Percentiles rank a stretch among this genome's conserved stretches.
Conservation (phyloP, 345 rosid genomes). For the Mercurialis annua region DNA sequence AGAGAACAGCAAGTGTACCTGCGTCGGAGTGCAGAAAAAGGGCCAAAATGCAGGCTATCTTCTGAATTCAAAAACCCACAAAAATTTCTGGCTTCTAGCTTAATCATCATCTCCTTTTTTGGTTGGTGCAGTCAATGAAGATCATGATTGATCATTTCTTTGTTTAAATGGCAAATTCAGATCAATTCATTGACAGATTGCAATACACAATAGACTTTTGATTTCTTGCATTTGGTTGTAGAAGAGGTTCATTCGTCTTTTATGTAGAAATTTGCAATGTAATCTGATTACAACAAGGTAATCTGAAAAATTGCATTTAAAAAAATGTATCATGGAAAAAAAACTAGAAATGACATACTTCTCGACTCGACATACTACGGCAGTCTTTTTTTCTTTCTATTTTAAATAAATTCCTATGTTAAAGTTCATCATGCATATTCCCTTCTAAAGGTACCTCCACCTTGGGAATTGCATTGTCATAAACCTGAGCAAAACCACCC, state of each 20-base stretch:
- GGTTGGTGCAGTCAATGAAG: background rate
- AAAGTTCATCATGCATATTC: constrained; percentile 75
- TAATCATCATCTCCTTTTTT: constrained; percentile 19
- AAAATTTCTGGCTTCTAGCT: constrained; percentile 93
- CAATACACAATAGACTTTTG: constrained; percentile 4
- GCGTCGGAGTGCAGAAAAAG: constrained; percentile 78
- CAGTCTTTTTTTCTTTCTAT: background rate
- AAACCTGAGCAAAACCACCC: constrained; percentile 38
- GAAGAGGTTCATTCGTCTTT: background rate
- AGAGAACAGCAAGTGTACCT: constrained; percentile 72
- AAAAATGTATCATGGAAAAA: no score
- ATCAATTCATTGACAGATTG: constrained; percentile 12
- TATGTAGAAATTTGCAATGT: background rate
- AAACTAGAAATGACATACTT: background rate
- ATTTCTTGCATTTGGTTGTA: background rate
- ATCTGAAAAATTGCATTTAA: background rate
- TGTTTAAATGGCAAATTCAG: background rate
- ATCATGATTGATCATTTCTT: constrained; percentile 7
- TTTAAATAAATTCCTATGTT: constrained; percentile 11
- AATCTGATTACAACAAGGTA: background rate
- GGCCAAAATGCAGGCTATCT: constrained; percentile 86
- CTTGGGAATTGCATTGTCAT: constrained; percentile 41
- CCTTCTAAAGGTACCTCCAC: constrained; percentile 39
- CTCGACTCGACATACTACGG: background rate
- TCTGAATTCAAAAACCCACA: constrained; percentile 77